Evolutionary conservation across 306 rosid species (phyloP), one percentile per base, ranked within the genome.

Genomic region (Ceratonia siliqua): DNA sequence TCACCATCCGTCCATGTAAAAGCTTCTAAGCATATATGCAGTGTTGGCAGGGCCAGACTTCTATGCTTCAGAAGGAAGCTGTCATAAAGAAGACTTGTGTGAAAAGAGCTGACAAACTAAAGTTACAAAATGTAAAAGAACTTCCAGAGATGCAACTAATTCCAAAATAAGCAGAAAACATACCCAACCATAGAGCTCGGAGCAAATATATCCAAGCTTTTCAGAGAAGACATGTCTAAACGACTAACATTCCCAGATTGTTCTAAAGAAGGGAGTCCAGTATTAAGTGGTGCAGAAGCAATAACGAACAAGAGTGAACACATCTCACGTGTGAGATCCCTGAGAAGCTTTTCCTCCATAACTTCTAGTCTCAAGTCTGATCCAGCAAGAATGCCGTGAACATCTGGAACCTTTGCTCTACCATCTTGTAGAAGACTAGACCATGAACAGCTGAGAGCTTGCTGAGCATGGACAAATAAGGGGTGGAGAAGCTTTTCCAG

Each of bases 1-100:
- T 92, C 99, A 77, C 94, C 90, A 67, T 95, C 96, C 2, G 97
- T 95, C 99, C 96, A 92, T 43, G 87, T 82, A 70, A 95, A 89
- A 68, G 88, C 90, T 79, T 87, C 96, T 72, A 95, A 62, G 68
- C 96, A 89, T 49, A 95, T 83, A 22, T 79, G 86, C 72, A 95
- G 78, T 32, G 82, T 84, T 33, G 98, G 93, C 84, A 89, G 74
- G 57, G 98, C 98, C 78, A 92, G 55, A 75, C 79, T 77, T 87
- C 89, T 81, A 74, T 72, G 99, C 81, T 82, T 92, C 82, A 92
- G 85, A 59, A 95, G 87, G 82, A 89, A 95, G 76, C 99, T 95
- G 97, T 62, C 77, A 79, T 25, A 68, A 4, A 68, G 1, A 45
- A 69, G 13, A 73, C 28, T 54, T 21, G 25, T 74, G 39, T 78